Conservation (phyloP, 108 stramenopile species). For the Pseudonitzschia multiseries region DNA sequence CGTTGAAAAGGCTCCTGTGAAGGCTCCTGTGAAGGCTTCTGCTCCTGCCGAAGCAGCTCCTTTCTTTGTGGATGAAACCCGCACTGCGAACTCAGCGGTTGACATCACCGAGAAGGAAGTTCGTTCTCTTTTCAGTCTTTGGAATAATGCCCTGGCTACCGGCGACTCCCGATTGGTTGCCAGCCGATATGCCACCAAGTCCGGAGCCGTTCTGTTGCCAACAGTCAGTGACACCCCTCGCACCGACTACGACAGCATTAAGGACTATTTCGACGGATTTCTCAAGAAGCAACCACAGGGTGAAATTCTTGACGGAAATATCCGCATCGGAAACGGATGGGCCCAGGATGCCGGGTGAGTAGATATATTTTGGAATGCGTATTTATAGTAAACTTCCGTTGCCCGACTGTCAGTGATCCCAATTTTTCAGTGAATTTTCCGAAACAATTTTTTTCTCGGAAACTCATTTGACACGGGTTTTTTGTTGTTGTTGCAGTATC, state of each 20-base stretch:
- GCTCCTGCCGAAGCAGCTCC: slow-evolving; percentile 3
- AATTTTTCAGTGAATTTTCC: background rate
- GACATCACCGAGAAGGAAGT: slow-evolving; percentile 48
- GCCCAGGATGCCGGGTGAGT: slow-evolving; percentile 33
- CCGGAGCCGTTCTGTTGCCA: slow-evolving; percentile 50
- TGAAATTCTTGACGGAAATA: slow-evolving; percentile 50
- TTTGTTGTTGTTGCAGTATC: slow-evolving; percentile 14
- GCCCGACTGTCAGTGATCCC: background rate
- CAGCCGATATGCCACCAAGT: slow-evolving; percentile 39
- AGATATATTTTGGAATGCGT: background rate
- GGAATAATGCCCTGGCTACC: slow-evolving; percentile 67
- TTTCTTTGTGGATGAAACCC: background rate
- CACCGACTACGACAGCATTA: slow-evolving; percentile 50
- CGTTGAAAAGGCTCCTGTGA: background rate
- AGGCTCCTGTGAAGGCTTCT: slow-evolving; percentile 7
- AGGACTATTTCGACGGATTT: slow-evolving; percentile 69
- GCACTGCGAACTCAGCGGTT: slow-evolving; percentile 4
- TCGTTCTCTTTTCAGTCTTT: slow-evolving; percentile 57
- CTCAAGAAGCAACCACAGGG: slow-evolving; percentile 55
- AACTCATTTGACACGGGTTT: background rate
- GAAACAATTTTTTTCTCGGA: background rate
- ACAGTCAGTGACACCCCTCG: slow-evolving; percentile 57
- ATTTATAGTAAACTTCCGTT: background rate
- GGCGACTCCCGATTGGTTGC: slow-evolving; percentile 55
- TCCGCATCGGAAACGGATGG: slow-evolving; percentile 51